Conservation (phyloP, 1,139 yeast species). For the Arxiozyma telluris region DNA sequence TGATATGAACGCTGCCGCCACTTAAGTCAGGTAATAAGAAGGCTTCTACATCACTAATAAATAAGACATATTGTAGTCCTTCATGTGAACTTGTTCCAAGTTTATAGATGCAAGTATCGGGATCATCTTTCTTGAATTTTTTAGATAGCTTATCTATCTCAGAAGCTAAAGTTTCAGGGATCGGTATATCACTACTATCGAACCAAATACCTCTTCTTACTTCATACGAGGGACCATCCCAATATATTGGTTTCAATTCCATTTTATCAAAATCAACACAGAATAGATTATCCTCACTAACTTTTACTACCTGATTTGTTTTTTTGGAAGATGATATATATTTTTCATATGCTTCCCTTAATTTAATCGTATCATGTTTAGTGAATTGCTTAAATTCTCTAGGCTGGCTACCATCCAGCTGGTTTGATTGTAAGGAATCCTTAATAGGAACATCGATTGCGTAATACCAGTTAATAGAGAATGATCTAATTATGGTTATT, state of each 20-base stretch:
- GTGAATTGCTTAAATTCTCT: constrained; percentile 64
- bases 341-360: constrained; percentile 44
- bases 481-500: neutral
- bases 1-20: constrained; percentile 31
- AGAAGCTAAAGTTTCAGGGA: constrained; percentile 42
- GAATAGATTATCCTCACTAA: constrained; percentile 74
- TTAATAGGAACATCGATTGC: constrained; percentile 69
- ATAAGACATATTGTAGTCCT: constrained; percentile 32
- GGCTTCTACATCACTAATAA: constrained; percentile 32
- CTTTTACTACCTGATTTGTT: constrained; percentile 37
- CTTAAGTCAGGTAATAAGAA: constrained; percentile 32
- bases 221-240: constrained; percentile 85
- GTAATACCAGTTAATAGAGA: constrained; percentile 51
- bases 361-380: constrained; percentile 46
- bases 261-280: constrained; percentile 54
- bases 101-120: constrained; percentile 1
- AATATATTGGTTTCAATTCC: constrained; percentile 60
- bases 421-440: constrained; percentile 54
- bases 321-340: neutral
- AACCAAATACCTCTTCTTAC: constrained; percentile 88
- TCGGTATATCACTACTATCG: constrained; percentile 50
- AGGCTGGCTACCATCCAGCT: constrained; percentile 40
- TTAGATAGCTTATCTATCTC: constrained; percentile 42
- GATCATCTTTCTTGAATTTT: constrained; percentile 9
- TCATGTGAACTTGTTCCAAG: constrained; percentile 6